Evolutionary conservation across 2,329 filamentous ascomycete species (phyloP), one percentile per base, ranked within the genome.

Genomic region (Colletotrichum shisoi): DNA sequence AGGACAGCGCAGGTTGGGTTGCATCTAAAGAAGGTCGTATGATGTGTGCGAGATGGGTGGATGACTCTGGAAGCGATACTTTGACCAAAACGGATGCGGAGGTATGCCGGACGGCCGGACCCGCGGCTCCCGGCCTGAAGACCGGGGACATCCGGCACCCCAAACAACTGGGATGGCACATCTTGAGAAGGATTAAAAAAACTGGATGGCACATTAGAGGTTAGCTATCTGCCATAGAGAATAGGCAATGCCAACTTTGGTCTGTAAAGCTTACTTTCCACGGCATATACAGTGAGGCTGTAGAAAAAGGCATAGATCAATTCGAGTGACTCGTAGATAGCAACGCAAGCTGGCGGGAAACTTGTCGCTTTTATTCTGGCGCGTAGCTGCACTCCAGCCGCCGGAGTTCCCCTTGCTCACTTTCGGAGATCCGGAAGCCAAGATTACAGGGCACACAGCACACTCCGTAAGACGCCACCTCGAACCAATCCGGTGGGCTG

Each of bases 1-100:
- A 73, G 79, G 37, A 74, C 74, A 31, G 71, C 74, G 27, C 78
- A 78, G 52, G 77, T 72, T 9, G 80, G 79, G 4, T 73, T 78
- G 49, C 77, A 72, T 62, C 1, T 73, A 46, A 70, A 66, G 40
- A 80, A 79, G 67, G 71, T 80, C 5, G 61, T 68, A 11, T 68
- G 15, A 59, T 17, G 27, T 4, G n/a, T 40, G 12, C n/a, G 3
- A 8, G n/a, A 17, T 24, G 27, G 46, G 21, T 3, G 8, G 15
- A n/a, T 37, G 13, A 13, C 12, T 13, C 17, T 27, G 11, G 42
- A 24, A 21, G 5, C 27, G 27, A 21, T n/a, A 46, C 12, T 24
- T 5, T 24, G 8, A 24, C 21, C 3, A 4, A 17, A 19, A 24
- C 1, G 31, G 49, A 37, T 15, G 11, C 49, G 9, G 31, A 45